Percentiles rank a stretch among this genome's conserved stretches.
These are phyloP conservation scores for Mariannaea sp. DNA, from an alignment of 2,329 filamentous ascomycete species.

Conservation along the genomic window DNA sequence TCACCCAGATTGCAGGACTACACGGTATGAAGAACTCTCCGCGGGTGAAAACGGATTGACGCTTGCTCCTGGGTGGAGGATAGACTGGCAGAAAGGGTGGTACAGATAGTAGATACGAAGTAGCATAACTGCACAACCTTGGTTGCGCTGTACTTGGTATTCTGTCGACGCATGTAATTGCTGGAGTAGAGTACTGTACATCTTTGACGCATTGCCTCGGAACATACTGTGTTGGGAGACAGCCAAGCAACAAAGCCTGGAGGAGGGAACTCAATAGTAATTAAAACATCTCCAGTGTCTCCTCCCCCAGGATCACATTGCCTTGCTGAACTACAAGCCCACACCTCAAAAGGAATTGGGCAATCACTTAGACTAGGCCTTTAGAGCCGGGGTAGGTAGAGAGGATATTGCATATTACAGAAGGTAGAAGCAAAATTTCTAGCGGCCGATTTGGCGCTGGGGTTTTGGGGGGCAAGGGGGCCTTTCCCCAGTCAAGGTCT, in stretches of 20 bases:
- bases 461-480: conserved; percentile 8
- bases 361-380: conserved; percentile 2
- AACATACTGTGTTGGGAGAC: too few relatives aligned
- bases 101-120: too few relatives aligned
- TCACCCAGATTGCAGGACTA: too few relatives aligned
- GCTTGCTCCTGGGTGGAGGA: conserved; percentile 17
- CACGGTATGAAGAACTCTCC: not conserved
- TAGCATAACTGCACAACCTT: too few relatives aligned
- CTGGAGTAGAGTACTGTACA: too few relatives aligned
- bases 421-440: not conserved
- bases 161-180: too few relatives aligned
- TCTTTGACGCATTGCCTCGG: too few relatives aligned
- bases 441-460: conserved; percentile 15
- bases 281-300: conserved; percentile 7
- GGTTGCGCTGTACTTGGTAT: too few relatives aligned
- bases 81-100: not conserved
- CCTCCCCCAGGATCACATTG: conserved; percentile 1
- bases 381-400: not conserved
- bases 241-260: too few relatives aligned
- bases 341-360: not conserved
- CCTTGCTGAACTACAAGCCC: not conserved
- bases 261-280: too few relatives aligned
- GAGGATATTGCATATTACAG: not conserved
- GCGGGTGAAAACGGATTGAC: conserved; percentile 24
- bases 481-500: conserved; percentile 7